Base-by-base conservation (phyloP, 257 asterid species). In the Solanum chaucha region DNA sequence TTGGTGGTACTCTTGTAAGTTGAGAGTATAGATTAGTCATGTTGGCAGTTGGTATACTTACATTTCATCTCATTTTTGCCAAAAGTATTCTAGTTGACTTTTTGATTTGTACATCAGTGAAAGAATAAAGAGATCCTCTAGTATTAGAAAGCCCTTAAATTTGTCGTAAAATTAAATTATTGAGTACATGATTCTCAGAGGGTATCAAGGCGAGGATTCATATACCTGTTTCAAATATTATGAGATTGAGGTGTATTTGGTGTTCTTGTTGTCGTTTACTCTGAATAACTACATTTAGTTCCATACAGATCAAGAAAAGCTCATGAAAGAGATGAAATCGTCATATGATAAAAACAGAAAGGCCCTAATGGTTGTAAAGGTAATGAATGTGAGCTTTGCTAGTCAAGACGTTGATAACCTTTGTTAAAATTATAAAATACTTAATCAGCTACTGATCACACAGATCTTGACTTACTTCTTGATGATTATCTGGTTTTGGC, bases 401-500 rank as follows among this genome's bases (percentile, higher is more conserved):
- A 41, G 67, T 82, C 46, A 64, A 78, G 74, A 87, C 28, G 10
- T 75, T 78, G 65, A 20, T 15, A 7, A 70, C 30, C 85, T 84
- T 86, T 48, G 48, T 38, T 40, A 88, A 40, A 75, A 28, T 35
- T 17, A 20, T 8, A 75, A 75, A 61, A 46, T 67, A 86, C n/a
- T 65, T 90, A 35, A 75, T 58, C 51, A 8, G 38, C 68, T 85
- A 83, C 86, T 78, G 26, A 68, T 12, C 84, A 11, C 34, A 86
- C 96, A 95, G 99, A 73, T 91, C 71, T 48, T 90, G 71, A 81
- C 90, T 13, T 94, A 94, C 86, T 83, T 77, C 68, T 8, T 92
- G 87, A 93, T 94, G 84, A 88, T 95, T 89, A 30, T 94, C 40
- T 97, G 97, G 95, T 97, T 93, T 93, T 97, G 99, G 99, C 91